Evolutionary conservation across 2,329 filamentous ascomycete genomes (phyloP).

Genomic region (Cordyceps javanica): DNA sequence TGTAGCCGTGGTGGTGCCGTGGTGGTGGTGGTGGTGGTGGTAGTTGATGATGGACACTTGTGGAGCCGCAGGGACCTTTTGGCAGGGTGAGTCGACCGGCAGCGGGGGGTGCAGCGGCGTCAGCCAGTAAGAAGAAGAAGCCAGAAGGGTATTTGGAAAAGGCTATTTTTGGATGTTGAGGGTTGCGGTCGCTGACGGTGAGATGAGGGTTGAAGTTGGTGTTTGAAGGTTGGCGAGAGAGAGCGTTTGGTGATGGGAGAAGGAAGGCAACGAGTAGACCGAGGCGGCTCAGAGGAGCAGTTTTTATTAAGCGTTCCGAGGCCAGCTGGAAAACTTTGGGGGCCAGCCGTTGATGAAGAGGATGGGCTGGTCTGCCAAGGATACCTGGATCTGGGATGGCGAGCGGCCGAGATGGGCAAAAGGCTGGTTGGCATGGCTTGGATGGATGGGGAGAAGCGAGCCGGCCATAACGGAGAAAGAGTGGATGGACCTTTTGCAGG

Average conservation of each 20-base stretch:
- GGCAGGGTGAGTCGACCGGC: slow-evolving; percentile 7
- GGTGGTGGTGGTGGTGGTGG: not conserved
- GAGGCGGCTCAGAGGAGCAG: not conserved
- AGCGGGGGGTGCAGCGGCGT: not conserved
- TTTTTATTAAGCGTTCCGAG: not conserved
- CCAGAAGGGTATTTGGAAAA: not conserved
- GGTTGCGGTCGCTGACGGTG: not conserved
- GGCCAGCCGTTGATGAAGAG: slow-evolving; percentile 4
- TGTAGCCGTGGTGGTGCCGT: not conserved
- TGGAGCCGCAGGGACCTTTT: slow-evolving; percentile 8
- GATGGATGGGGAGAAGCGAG: not conserved
- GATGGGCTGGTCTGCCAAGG: slow-evolving; percentile 1
- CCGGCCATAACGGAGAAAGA: not conserved
- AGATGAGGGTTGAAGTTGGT: not conserved
- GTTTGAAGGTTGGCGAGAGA: not conserved
- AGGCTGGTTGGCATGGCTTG: not conserved
- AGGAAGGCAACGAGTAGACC: not conserved
- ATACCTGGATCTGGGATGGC: slow-evolving; percentile 9
- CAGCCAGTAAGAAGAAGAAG: not conserved
- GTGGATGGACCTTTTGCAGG: slow-evolving; percentile 6
- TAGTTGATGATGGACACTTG: slow-evolving; percentile 6
- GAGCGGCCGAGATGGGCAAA: slow-evolving; percentile 7
- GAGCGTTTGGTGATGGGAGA: not conserved
- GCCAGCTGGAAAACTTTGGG: not conserved
- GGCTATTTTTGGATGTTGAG: not conserved